phyloP scores from a whole-genome alignment of 1,139 yeast species.

The Magnusiomyces magnusii region DNA sequence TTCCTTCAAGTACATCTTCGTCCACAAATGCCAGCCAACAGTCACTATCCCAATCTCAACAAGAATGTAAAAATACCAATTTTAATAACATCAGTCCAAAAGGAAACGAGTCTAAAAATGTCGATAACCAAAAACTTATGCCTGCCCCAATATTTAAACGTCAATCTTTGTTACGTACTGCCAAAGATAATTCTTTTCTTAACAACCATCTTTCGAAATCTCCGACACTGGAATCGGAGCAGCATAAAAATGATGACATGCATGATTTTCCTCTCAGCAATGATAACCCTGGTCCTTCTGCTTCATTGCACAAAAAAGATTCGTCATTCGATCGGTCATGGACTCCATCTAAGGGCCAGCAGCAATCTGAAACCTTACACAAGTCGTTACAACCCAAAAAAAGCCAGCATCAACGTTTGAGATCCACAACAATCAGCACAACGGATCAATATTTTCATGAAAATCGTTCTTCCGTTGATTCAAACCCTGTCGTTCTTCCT shows the following conservation, averaged over 20 bases:
- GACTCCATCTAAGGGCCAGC: slow-evolving; percentile 10
- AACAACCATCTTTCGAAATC: slow-evolving; percentile 5
- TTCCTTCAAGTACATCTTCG: neutral
- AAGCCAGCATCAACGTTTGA: neutral
- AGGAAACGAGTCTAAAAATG: too few species aligned
- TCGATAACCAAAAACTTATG: neutral
- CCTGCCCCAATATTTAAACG: slow-evolving; percentile 13
- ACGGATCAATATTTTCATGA: slow-evolving; percentile 1
- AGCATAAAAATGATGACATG: slow-evolving; percentile 3
- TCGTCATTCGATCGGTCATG: slow-evolving; percentile 27
- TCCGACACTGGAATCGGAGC: slow-evolving; percentile 2
- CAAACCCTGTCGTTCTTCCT: slow-evolving; percentile 1
- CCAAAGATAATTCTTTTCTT: slow-evolving; percentile 2
- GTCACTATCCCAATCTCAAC: slow-evolving; percentile 5
- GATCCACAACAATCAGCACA: neutral
- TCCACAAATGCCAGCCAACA: slow-evolving; percentile 8
- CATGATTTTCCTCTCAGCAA: slow-evolving; percentile 5
- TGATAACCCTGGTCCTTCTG: neutral
- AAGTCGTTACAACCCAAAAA: slow-evolving; percentile 9
- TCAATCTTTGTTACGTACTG: slow-evolving; percentile 11
- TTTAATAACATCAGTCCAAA: neutral
- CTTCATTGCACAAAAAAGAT: slow-evolving; percentile 8
- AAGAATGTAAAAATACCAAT: neutral
- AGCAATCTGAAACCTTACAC: slow-evolving; percentile 9
- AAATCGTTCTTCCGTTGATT: neutral